Percentiles rank a stretch among this genome's conserved stretches.
These are phyloP conservation scores for Diaporthe helianthi DNA, from an alignment of 2,329 filamentous ascomycete species.

Conservation along the genomic window DNA sequence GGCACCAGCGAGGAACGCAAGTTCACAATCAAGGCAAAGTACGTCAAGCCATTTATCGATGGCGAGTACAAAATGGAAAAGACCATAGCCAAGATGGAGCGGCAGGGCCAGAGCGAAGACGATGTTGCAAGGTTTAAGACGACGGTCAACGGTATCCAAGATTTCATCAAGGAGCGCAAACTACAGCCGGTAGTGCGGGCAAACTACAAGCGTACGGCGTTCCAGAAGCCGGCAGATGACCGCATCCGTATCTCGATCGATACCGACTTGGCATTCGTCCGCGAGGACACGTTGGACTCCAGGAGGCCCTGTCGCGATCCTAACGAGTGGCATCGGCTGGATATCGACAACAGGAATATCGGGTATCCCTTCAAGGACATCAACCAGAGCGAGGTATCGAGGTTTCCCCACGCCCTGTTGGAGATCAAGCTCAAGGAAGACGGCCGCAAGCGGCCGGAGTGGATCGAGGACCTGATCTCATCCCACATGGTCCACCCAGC, in stretches of 20 bases:
- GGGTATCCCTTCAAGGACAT: conserved; percentile 87
- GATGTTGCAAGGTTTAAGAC: conserved; percentile 74
- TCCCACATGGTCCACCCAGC: conserved; percentile 92
- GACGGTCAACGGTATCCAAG: conserved; percentile 78
- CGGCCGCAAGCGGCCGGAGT: conserved; percentile 74
- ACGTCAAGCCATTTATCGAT: conserved; percentile 84
- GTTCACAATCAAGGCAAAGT: conserved; percentile 92
- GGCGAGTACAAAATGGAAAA: conserved; percentile 94
- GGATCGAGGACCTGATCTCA: conserved; percentile 90
- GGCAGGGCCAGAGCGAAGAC: conserved; percentile 71
- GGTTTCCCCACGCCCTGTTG: conserved; percentile 88
- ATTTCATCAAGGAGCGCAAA: conserved; percentile 77
- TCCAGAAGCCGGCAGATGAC: conserved; percentile 93
- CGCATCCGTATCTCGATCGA: conserved; percentile 92
- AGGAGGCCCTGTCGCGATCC: conserved; percentile 90
- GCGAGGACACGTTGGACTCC: conserved; percentile 76
- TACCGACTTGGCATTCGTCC: conserved; percentile 88
- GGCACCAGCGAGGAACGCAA: conserved; percentile 80
- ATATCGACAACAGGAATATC: conserved; percentile 85
- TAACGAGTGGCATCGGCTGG: conserved; percentile 86
- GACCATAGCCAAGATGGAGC: conserved; percentile 83
- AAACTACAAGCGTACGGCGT: conserved; percentile 93
- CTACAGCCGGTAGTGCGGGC: conserved; percentile 87
- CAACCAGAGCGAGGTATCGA: conserved; percentile 87
- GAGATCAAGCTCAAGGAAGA: conserved; percentile 88